These are phyloP conservation scores for Chenopodium formosanum DNA, from an alignment of 148 eudicot genomes.

Conservation along the genomic window DNA sequence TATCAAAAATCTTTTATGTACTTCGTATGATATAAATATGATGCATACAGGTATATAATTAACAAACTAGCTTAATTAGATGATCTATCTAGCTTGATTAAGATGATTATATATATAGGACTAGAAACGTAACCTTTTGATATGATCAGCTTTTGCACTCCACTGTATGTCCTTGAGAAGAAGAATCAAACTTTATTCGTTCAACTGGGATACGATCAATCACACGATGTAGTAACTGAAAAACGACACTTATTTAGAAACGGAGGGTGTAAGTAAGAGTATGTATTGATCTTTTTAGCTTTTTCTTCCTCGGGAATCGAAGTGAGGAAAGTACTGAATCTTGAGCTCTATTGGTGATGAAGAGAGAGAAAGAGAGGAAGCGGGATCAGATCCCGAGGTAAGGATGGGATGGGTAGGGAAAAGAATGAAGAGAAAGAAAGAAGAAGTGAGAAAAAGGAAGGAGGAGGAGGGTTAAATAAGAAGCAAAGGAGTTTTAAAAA, in stretches of 20 bases:
- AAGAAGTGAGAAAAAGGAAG: constrained; percentile 16
- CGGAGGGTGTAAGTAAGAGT: neutral
- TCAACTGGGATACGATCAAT: neutral
- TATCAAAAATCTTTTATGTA: neutral
- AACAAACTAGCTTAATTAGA: neutral
- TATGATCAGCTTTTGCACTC: neutral
- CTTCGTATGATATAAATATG: too few relatives aligned
- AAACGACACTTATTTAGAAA: constrained; percentile 5
- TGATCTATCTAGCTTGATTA: neutral
- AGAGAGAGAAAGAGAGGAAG: neutral
- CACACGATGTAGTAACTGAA: neutral
- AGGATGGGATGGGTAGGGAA: neutral
- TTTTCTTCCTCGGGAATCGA: neutral
- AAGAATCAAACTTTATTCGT: neutral
- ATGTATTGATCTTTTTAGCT: neutral
- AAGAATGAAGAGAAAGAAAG: constrained; percentile 4
- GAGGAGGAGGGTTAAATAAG: constrained; percentile 34
- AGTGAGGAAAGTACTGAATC: neutral
- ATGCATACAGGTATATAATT: neutral
- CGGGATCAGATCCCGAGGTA: constrained; percentile 24
- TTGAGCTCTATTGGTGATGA: constrained; percentile 16
- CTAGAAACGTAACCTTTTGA: neutral
- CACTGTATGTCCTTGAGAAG: neutral
- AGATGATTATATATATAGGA: neutral
- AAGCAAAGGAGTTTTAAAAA: constrained; percentile 23